Percentiles rank a stretch among this genome's conserved stretches.
phyloP scores from a whole-genome alignment of 2,329 filamentous ascomycete genomes.

The Hypoxylon sp. region DNA sequence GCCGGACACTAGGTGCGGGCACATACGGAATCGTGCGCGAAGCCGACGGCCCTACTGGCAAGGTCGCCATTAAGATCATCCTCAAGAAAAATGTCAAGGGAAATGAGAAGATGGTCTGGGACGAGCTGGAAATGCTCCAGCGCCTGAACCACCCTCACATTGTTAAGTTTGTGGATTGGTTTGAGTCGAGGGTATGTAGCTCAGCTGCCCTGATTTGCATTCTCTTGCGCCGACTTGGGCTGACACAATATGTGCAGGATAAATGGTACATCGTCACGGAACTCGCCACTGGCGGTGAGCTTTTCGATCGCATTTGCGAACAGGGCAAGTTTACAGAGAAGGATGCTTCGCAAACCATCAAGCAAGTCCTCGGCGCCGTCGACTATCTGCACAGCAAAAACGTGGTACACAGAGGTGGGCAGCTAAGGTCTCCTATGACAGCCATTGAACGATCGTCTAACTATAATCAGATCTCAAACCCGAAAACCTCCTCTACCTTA shows the following conservation, averaged over 20 bases:
- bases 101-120: slow-evolving; percentile 98
- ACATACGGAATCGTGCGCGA: slow-evolving; percentile 99
- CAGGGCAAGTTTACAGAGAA: slow-evolving; percentile 99
- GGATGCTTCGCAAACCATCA: slow-evolving; percentile 95
- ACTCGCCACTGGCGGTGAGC: slow-evolving; percentile 92
- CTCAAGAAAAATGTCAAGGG: slow-evolving; percentile 99
- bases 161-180: slow-evolving; percentile 98
- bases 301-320: slow-evolving; percentile 98
- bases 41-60: slow-evolving; percentile 84
- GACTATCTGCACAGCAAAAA: slow-evolving; percentile 95
- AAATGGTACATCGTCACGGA: slow-evolving; percentile 99
- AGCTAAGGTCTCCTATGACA: slow-evolving; percentile 23
- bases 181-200: slow-evolving; percentile 87
- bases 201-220: background rate
- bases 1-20: slow-evolving; percentile 92
- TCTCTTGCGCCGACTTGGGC: slow-evolving; percentile 16
- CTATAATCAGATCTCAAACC: slow-evolving; percentile 86
- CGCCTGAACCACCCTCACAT: slow-evolving; percentile 93
- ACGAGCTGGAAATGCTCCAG: slow-evolving; percentile 95
- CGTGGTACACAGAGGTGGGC: slow-evolving; percentile 91
- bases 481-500: slow-evolving; percentile 96
- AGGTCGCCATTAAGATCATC: slow-evolving; percentile 98
- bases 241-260: slow-evolving; percentile 72
- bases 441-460: slow-evolving; percentile 19
- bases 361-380: slow-evolving; percentile 92